phyloP scores from a whole-genome alignment of 495 filamentous ascomycete species.

The Aspergillus hancockii region DNA sequence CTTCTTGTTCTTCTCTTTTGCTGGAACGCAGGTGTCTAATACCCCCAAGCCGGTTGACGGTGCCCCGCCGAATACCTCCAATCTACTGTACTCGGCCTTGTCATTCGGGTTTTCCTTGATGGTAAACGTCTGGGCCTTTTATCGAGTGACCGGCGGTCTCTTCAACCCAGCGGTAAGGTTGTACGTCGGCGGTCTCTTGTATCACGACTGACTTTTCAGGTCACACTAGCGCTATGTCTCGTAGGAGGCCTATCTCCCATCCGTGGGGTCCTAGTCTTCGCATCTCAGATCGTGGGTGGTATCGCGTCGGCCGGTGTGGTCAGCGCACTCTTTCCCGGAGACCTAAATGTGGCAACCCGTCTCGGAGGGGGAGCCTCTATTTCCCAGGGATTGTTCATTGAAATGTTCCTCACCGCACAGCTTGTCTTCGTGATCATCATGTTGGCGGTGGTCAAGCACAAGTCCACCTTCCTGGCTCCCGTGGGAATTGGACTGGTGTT shows the following conservation, averaged over 20 bases:
- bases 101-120: conserved; percentile 74
- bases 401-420: conserved; percentile 77
- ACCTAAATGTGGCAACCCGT: conserved; percentile 59
- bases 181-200: conserved; percentile 9
- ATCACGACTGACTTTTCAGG: conserved; percentile 32
- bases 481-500: conserved; percentile 75
- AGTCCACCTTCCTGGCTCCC: conserved; percentile 75
- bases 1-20: conserved; percentile 82
- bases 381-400: conserved; percentile 72
- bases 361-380: conserved; percentile 58
- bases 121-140: conserved; percentile 87
- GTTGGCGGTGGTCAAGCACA: conserved; percentile 81
- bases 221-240: conserved; percentile 59
- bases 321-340: conserved; percentile 60
- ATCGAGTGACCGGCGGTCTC: conserved; percentile 73
- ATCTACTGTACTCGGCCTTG: conserved; percentile 69
- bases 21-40: conserved; percentile 74
- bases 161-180: conserved; percentile 74
- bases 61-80: conserved; percentile 39
- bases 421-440: conserved; percentile 80
- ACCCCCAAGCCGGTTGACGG: conserved; percentile 38
- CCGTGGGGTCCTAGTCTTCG: conserved; percentile 51
- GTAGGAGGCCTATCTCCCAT: conserved; percentile 56
- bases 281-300: conserved; percentile 57
- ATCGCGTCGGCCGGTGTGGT: conserved; percentile 66